These are phyloP conservation scores for Hydrangea macrophylla DNA, from an alignment of 148 eudicot species.

Conservation along the genomic window DNA sequence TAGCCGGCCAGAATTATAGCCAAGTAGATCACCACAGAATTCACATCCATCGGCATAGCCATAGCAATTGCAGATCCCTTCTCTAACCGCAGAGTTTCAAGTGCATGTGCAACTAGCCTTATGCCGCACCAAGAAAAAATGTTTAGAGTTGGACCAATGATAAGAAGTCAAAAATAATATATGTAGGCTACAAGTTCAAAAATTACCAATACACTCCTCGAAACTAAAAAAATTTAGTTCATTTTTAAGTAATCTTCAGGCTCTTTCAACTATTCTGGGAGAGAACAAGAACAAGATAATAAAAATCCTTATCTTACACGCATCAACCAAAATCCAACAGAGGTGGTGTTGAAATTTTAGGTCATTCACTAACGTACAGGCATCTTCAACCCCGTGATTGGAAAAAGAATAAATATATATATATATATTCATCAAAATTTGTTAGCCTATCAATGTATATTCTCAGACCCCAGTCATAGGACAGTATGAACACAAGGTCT, in stretches of 20 bases:
- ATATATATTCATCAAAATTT: too few relatives aligned
- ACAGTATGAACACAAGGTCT: not conserved
- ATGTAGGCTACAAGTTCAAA: not conserved
- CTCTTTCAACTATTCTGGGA: not conserved
- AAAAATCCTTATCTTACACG: not conserved
- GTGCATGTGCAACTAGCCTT: conserved; percentile 81
- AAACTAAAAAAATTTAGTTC: too few relatives aligned
- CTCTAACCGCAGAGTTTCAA: conserved; percentile 63
- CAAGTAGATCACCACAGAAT: conserved; percentile 82
- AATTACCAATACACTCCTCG: too few relatives aligned
- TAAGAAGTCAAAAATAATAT: not conserved
- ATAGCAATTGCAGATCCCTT: conserved; percentile 92
- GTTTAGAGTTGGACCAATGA: not conserved
- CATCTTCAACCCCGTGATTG: not conserved
- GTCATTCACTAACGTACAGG: not conserved
- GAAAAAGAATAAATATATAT: not conserved
- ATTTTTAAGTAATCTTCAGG: too few relatives aligned
- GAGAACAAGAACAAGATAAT: not conserved
- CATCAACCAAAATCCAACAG: not conserved
- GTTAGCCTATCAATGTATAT: not conserved
- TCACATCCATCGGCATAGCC: conserved; percentile 96
- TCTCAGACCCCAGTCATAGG: not conserved
- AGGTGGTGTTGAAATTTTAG: not conserved
- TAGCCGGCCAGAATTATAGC: conserved; percentile 91
- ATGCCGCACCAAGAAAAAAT: conserved; percentile 13